A percentile compares a stretch with the other conserved stretches of the same genome.
Evolutionary conservation across 148 eudicot species (phyloP).

Genomic region (Vaccinium macrocarpon): DNA sequence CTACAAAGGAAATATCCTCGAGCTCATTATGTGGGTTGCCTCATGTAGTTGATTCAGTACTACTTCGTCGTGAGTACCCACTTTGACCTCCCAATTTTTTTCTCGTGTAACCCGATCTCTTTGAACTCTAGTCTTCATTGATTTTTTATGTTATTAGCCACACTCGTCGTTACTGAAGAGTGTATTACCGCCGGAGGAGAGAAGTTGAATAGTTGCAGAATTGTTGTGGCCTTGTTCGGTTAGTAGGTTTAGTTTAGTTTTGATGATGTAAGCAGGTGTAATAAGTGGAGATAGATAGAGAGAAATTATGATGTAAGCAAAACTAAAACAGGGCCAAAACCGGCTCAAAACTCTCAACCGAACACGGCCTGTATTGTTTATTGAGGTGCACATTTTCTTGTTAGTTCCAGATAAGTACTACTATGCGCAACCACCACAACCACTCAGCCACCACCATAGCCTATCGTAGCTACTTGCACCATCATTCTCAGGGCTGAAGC

Average conservation of each 20-base stretch:
- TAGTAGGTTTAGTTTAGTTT: too few species aligned
- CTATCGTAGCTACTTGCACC: not conserved
- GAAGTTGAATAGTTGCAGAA: not conserved
- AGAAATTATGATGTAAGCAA: too few species aligned
- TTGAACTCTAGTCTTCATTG: not conserved
- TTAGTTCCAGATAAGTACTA: not conserved
- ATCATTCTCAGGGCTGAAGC: not conserved
- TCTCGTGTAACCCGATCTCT: not conserved
- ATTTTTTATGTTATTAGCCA: not conserved
- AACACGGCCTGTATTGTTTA: not conserved
- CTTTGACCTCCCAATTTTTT: not conserved
- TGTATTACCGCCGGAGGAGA: not conserved
- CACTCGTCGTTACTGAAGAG: not conserved
- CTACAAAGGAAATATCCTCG: conserved; percentile 66
- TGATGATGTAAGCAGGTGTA: too few species aligned
- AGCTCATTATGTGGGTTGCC: conserved; percentile 76
- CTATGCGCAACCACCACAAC: not conserved
- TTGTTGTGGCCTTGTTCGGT: too few species aligned
- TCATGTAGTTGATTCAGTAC: conserved; percentile 49
- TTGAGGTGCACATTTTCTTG: not conserved
- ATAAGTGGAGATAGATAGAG: too few species aligned
- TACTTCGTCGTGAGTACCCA: conserved; percentile 18
- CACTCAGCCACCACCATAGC: not conserved
- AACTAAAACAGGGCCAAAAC: too few species aligned
- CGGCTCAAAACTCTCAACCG: too few species aligned